Evolutionary conservation across 345 rosid genomes (phyloP).

Genomic region (Erucastrum elatum): DNA sequence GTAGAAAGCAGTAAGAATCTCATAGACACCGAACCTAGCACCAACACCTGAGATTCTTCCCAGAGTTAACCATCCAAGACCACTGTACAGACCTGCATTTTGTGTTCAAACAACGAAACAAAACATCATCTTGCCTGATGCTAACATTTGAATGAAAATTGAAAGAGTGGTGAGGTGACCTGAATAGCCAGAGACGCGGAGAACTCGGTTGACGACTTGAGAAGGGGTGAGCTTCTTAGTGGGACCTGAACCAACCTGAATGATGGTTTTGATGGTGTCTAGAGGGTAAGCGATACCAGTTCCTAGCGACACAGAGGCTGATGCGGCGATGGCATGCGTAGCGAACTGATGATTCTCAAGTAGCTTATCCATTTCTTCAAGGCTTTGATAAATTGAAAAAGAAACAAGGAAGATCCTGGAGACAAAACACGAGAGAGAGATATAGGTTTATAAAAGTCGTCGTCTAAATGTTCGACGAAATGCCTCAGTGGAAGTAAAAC

Average conservation of each 20-base stretch:
- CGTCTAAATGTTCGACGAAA: slow-evolving; percentile 35
- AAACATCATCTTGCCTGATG: not conserved
- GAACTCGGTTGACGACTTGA: slow-evolving; percentile 60
- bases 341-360: slow-evolving; percentile 69
- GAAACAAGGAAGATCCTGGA: not conserved
- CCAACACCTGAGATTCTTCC: slow-evolving; percentile 74
- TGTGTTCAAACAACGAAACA: not conserved
- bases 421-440: not conserved
- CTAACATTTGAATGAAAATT: not conserved
- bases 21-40: slow-evolving; percentile 80
- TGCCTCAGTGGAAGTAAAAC: slow-evolving; percentile 10
- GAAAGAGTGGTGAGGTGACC: not conserved
- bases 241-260: slow-evolving; percentile 70
- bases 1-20: slow-evolving; percentile 71
- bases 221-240: slow-evolving; percentile 48
- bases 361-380: slow-evolving; percentile 41
- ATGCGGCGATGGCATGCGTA: slow-evolving; percentile 76
- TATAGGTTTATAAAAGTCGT: not conserved
- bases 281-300: slow-evolving; percentile 77
- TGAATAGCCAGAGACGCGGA: slow-evolving; percentile 58
- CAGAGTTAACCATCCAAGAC: slow-evolving; percentile 63
- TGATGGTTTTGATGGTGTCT: slow-evolving; percentile 76
- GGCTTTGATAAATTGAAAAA: too few relatives aligned
- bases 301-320: slow-evolving; percentile 66
- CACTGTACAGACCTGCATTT: slow-evolving; percentile 75